A percentile compares a stretch with the other conserved stretches of the same genome.
Evolutionary conservation across 257 asterid species (phyloP).

Genomic region (Jacaranda copaia): DNA sequence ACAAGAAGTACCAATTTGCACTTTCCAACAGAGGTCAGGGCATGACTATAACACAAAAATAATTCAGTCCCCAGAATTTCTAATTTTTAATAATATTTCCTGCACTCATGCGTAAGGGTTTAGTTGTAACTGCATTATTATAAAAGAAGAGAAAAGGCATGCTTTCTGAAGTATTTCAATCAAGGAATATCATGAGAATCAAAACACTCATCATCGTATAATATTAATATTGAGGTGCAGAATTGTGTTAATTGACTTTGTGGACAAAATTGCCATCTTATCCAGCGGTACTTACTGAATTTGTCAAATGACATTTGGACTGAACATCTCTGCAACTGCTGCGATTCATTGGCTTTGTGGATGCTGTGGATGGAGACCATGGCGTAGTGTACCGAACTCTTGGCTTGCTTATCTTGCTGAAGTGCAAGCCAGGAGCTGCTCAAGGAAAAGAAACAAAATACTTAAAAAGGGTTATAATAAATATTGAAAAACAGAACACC

Average conservation of each 20-base stretch:
- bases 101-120: not conserved
- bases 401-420: conserved; percentile 76
- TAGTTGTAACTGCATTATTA: not conserved
- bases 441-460: conserved; percentile 28
- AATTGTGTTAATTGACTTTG: not conserved
- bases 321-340: conserved; percentile 59
- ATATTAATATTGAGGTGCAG: conserved; percentile 1
- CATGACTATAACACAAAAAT: not conserved
- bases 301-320: conserved; percentile 49
- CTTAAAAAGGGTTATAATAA: not conserved
- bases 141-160: not conserved
- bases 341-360: conserved; percentile 61
- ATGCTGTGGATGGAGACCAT: conserved; percentile 65
- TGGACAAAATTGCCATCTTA: not conserved
- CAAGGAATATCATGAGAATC: not conserved
- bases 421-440: conserved; percentile 71
- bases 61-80: not conserved
- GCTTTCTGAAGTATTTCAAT: not conserved
- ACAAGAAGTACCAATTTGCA: conserved; percentile 1
- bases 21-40: not conserved
- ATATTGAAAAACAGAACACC: conserved; percentile 9
- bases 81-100: not conserved
- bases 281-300: conserved; percentile 49
- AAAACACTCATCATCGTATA: not conserved
- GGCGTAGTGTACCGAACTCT: conserved; percentile 69